phyloP scores from a whole-genome alignment of 768 basidiomycete genomes.

The Cystoderma amianthinum region DNA sequence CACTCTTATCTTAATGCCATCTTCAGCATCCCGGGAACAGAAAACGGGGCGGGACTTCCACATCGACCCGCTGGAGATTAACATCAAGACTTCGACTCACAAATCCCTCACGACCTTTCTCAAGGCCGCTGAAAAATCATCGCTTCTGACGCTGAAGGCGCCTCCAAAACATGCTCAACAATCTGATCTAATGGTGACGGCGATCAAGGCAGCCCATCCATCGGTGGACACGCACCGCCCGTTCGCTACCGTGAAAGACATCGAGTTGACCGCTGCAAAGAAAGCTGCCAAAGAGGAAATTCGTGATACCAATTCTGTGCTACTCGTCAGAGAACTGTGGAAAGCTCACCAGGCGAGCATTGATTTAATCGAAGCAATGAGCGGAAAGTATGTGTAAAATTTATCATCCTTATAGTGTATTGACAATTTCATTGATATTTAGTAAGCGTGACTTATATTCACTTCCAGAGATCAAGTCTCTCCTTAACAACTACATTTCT shows the following conservation, averaged over 20 bases:
- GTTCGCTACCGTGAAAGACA: constrained; percentile 58
- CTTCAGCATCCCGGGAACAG: constrained; percentile 11
- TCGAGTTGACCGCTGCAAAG: constrained; percentile 58
- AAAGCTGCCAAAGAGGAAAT: constrained; percentile 45
- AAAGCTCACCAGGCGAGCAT: constrained; percentile 59
- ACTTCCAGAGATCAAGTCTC: constrained; percentile 43
- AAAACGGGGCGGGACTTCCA: constrained; percentile 20
- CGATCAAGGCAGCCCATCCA: constrained; percentile 50
- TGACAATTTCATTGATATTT: too few relatives aligned
- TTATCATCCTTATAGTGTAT: too few relatives aligned
- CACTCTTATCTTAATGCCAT: constrained; percentile 24
- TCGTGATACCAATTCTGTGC: constrained; percentile 33
- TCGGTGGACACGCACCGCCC: constrained; percentile 42
- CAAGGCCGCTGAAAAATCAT: constrained; percentile 68
- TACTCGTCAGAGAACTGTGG: constrained; percentile 66
- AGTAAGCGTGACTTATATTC: constrained; percentile 53
- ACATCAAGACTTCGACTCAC: constrained; percentile 71
- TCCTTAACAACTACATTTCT: constrained; percentile 59
- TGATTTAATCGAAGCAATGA: constrained; percentile 57
- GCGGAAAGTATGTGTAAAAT: constrained; percentile 54
- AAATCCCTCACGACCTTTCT: constrained; percentile 83
- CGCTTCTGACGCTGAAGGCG: constrained; percentile 67
- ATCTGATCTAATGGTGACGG: constrained; percentile 48
- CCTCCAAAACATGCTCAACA: constrained; percentile 36
- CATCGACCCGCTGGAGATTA: constrained; percentile 39